Evolutionary conservation across 805 yeast genomes (phyloP).

Genomic region (Ogataea saltuana): DNA sequence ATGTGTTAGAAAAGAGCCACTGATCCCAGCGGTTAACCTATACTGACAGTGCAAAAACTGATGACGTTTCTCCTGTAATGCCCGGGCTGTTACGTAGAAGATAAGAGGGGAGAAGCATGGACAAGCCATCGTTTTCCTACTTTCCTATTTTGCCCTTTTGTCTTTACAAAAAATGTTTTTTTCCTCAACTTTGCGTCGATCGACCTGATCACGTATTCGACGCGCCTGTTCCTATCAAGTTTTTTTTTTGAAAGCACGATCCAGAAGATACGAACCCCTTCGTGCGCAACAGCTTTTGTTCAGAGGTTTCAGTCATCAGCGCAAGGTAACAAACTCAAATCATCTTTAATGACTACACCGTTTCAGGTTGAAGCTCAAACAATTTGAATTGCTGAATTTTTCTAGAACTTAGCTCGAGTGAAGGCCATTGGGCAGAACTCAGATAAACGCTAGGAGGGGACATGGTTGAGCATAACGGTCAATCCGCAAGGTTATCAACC

Average conservation of each 20-base stretch:
- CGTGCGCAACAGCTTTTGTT: neutral
- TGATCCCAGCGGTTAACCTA: neutral
- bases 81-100: too few relatives aligned
- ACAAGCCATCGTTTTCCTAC: neutral
- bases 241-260: neutral
- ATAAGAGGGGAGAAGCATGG: neutral
- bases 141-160: neutral
- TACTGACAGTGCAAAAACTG: neutral
- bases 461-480: conserved; percentile 2
- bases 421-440: neutral
- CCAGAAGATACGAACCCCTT: neutral
- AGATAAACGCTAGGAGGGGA: neutral
- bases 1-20: conserved; percentile 1
- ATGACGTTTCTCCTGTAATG: too few relatives aligned
- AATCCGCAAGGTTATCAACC: neutral
- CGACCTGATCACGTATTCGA: neutral
- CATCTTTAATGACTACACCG: too few relatives aligned
- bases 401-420: too few relatives aligned
- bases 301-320: too few relatives aligned
- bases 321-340: too few relatives aligned
- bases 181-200: neutral
- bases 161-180: too few relatives aligned
- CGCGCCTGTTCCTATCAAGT: neutral
- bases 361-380: too few relatives aligned
- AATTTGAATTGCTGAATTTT: too few relatives aligned